These are phyloP conservation scores for Aspergillus homomorphus DNA, from an alignment of 495 filamentous ascomycete species.

Conservation along the genomic window DNA sequence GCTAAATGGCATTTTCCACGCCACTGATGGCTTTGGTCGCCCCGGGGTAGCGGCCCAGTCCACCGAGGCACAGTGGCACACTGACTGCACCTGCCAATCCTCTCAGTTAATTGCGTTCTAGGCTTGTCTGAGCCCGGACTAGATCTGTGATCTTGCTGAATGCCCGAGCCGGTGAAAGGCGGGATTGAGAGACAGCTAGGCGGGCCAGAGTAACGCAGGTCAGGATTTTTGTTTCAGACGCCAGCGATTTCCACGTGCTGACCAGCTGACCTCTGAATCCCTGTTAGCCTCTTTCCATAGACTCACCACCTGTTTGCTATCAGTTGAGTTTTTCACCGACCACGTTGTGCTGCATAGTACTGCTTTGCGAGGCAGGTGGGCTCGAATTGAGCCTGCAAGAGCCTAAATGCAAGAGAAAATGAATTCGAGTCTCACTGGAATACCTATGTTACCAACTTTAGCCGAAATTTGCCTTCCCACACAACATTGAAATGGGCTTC, in stretches of 20 bases:
- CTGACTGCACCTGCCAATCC: background rate
- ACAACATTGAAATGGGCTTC: background rate
- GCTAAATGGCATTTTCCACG: background rate
- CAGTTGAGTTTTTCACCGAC: background rate
- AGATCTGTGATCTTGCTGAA: background rate
- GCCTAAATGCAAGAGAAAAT: background rate
- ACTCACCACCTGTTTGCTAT: background rate
- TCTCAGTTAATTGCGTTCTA: background rate
- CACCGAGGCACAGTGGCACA: background rate
- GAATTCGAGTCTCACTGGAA: background rate
- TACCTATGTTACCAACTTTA: background rate
- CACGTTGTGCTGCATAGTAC: background rate
- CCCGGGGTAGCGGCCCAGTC: slow-evolving; percentile 6
- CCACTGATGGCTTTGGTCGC: background rate
- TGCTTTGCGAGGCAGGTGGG: too few relatives aligned
- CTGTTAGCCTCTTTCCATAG: background rate
- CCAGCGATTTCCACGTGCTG: background rate
- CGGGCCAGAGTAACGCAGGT: background rate
- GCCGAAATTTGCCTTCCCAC: background rate
- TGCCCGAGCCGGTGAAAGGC: background rate
- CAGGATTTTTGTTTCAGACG: too few relatives aligned
- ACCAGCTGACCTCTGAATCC: background rate
- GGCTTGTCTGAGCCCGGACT: background rate
- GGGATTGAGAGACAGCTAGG: background rate
- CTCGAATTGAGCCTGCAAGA: background rate